Evolutionary conservation across 179 eudicot genomes (phyloP).

Genomic region (Kewa caespitosa): DNA sequence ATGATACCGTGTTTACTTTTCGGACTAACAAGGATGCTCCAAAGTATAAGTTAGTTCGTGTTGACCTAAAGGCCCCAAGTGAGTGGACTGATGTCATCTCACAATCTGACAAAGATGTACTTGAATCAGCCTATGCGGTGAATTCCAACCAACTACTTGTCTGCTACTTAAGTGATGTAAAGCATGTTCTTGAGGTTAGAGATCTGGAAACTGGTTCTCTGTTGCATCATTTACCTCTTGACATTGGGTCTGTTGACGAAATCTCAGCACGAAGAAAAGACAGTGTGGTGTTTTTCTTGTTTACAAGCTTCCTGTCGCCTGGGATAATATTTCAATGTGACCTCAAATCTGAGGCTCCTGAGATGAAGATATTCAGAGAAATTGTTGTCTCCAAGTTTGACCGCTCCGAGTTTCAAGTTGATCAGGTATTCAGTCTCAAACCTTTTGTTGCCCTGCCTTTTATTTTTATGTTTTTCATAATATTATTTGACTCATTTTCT

Average conservation of each 20-base stretch:
- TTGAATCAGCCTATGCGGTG: conserved; percentile 78
- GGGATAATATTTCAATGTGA: conserved; percentile 76
- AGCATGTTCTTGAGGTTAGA: conserved; percentile 71
- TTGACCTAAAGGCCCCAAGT: conserved; percentile 71
- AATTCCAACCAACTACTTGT: conserved; percentile 65
- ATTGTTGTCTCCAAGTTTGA: conserved; percentile 81
- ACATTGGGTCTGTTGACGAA: conserved; percentile 76
- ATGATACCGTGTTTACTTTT: conserved; percentile 74
- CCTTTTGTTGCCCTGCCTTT: background rate
- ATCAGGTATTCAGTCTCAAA: conserved; percentile 52
- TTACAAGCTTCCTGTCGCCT: conserved; percentile 86
- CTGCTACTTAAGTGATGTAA: conserved; percentile 80
- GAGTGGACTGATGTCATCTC: conserved; percentile 72
- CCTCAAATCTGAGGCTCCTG: conserved; percentile 55
- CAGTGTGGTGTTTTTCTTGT: conserved; percentile 55
- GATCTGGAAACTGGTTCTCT: conserved; percentile 71
- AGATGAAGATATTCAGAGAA: conserved; percentile 75
- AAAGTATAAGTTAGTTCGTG: conserved; percentile 74
- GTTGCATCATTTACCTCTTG: conserved; percentile 70
- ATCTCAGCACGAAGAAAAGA: conserved; percentile 74
- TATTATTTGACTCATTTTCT: background rate
- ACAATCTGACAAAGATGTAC: conserved; percentile 79
- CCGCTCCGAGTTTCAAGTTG: conserved; percentile 69
- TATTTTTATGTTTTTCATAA: too few relatives aligned
- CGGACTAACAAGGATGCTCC: conserved; percentile 89